Base-by-base conservation (phyloP, 768 basidiomycete genomes). In the Cytidiella melzeri region DNA sequence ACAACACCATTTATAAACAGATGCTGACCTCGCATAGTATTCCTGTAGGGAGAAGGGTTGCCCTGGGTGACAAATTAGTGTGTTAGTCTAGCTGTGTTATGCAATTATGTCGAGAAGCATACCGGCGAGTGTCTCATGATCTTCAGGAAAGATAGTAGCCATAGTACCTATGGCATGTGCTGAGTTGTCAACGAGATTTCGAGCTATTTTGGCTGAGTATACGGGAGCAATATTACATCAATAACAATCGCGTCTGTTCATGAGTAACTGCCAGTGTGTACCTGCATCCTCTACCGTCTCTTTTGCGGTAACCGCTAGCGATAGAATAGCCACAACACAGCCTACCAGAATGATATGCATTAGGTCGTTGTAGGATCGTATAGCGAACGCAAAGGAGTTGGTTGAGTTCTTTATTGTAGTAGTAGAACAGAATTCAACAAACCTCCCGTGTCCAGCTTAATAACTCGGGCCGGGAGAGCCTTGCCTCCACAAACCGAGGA, bases 231-330 rank as follows among this genome's bases (percentile, higher is more conserved):
- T 23, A 42, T 41, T 24, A 43, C 43, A 21, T 38, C 45, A 40
- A 36, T 40, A 42, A 53, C 20, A 24, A 36, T 18, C 26, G 28
- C 28, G 26, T 48, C 41, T 18, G 39, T 7, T 20, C 49, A 23
- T 34, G 18, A n/a, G 18, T 15, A 7, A 34, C 9, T 34, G 23
- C 21, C 1, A 45, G 19, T 13, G 55, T 64, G 34, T 41, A 75
- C 76, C 76, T 62, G 75, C 74, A 60, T 77, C 75, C 30, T 73
- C 54, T 1, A 76, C 71, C 1, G 73, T 75, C 59, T 77, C 76
- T 23, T 51, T 45, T 5, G 47, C 46, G 5, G 30, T 43, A 26
- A 40, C 48, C 2, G 15, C 39, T 12, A 34, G 7, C 30, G 30
- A 34, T 7, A 34, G 30, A 7, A 34, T 7, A 34, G 30, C 7